phyloP scores from a whole-genome alignment of 2,329 filamentous ascomycete genomes.

The Fusarium robinianum region DNA sequence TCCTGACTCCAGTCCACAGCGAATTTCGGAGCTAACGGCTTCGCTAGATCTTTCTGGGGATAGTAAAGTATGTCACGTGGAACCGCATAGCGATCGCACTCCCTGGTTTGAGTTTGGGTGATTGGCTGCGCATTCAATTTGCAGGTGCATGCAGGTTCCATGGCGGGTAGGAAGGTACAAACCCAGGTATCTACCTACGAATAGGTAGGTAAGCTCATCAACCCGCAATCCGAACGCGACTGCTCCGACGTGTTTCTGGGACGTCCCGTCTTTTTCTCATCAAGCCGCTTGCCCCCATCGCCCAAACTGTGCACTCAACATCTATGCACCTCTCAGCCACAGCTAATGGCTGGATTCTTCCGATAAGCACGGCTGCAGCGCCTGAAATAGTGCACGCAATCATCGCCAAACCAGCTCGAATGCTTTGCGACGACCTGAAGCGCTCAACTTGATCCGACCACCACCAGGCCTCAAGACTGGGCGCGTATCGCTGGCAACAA shows the following conservation, averaged over 20 bases:
- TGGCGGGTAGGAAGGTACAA: too few relatives aligned
- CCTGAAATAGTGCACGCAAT: not conserved
- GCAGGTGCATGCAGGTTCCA: too few relatives aligned
- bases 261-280: not conserved
- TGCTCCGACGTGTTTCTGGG: slow-evolving; percentile 5
- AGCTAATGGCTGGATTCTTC: slow-evolving; percentile 8
- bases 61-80: slow-evolving; percentile 27
- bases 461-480: slow-evolving; percentile 5
- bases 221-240: slow-evolving; percentile 21
- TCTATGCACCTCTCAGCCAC: not conserved
- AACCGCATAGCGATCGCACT: not conserved
- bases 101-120: not conserved
- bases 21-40: slow-evolving; percentile 3
- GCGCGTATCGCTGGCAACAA: slow-evolving; percentile 6
- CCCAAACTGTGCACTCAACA: slow-evolving; percentile 1
- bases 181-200: too few relatives aligned
- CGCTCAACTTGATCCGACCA: slow-evolving; percentile 1
- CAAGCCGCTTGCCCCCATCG: slow-evolving; percentile 2
- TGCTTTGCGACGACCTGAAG: not conserved
- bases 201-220: too few relatives aligned
- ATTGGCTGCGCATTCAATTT: slow-evolving; percentile 29
- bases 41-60: too few relatives aligned
- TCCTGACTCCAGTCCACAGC: not conserved
- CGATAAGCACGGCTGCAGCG: slow-evolving; percentile 7
- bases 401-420: not conserved